Evolutionary conservation across 306 rosid genomes (phyloP).

Genomic region (Acacia crassicarpa): DNA sequence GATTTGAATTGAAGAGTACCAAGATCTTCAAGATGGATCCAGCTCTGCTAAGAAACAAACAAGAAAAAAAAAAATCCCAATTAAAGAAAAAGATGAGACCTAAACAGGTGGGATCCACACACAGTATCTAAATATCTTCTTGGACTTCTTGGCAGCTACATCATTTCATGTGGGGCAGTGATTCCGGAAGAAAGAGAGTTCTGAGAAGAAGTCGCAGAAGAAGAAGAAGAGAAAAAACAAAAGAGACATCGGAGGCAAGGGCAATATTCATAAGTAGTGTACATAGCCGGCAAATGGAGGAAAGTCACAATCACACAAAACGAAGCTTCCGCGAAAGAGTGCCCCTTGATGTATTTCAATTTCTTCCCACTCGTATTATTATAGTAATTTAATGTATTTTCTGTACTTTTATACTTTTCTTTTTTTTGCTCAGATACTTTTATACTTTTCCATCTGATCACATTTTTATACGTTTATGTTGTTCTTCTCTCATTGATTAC

Average conservation of each 20-base stretch:
- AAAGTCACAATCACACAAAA: background rate
- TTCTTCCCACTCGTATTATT: background rate
- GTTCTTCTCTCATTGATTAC: background rate
- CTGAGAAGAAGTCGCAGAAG: background rate
- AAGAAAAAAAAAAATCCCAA: background rate
- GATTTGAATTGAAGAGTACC: background rate
- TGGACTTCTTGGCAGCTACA: background rate
- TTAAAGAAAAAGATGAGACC: background rate
- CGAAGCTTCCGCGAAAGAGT: slow-evolving; percentile 4
- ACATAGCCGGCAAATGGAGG: background rate
- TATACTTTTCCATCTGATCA: background rate
- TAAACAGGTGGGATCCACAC: background rate
- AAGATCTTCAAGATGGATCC: slow-evolving; percentile 6
- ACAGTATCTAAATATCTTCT: background rate
- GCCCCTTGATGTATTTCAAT: background rate
- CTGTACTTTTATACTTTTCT: background rate
- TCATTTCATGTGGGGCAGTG: background rate
- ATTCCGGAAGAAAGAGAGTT: background rate
- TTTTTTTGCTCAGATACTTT: too few species aligned
- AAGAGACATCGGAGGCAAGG: background rate
- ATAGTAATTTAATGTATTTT: background rate
- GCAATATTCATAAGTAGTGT: background rate
- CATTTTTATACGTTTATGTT: background rate
- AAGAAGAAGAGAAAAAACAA: background rate
- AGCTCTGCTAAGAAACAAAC: background rate